Conservation (phyloP, 148 eudicot genomes). For the Pouteria glomerata region DNA sequence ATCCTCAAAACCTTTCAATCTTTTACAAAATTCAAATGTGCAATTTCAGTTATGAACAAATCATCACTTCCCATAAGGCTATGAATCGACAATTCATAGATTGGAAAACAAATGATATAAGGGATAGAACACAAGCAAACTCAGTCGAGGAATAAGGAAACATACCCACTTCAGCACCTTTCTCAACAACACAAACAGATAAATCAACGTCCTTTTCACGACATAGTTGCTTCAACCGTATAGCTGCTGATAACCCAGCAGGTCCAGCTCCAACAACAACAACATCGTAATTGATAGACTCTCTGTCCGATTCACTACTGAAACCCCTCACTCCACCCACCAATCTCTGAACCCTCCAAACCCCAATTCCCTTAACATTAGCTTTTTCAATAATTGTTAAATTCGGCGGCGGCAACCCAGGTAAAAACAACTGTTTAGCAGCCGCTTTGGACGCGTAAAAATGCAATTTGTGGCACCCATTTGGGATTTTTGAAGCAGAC, state of each 20-base stretch:
- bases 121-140: background rate
- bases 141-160: background rate
- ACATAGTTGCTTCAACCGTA: conserved; percentile 72
- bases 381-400: background rate
- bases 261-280: conserved; percentile 97
- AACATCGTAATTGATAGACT: conserved; percentile 70
- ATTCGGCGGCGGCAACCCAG: background rate
- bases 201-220: conserved; percentile 58
- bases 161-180: conserved; percentile 90
- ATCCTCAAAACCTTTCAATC: background rate
- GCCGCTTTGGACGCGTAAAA: background rate
- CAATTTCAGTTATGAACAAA: background rate
- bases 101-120: background rate
- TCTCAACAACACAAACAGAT: conserved; percentile 94
- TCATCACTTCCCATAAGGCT: background rate
- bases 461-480: background rate
- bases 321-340: conserved; percentile 35
- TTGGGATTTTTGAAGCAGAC: background rate
- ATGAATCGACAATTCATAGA: background rate
- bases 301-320: conserved; percentile 43
- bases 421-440: background rate
- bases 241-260: conserved; percentile 93
- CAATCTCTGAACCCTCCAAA: conserved; percentile 13
- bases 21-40: background rate
- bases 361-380: conserved; percentile 18